Conservation (phyloP, 495 filamentous ascomycete genomes). For the Neurospora terricola region DNA sequence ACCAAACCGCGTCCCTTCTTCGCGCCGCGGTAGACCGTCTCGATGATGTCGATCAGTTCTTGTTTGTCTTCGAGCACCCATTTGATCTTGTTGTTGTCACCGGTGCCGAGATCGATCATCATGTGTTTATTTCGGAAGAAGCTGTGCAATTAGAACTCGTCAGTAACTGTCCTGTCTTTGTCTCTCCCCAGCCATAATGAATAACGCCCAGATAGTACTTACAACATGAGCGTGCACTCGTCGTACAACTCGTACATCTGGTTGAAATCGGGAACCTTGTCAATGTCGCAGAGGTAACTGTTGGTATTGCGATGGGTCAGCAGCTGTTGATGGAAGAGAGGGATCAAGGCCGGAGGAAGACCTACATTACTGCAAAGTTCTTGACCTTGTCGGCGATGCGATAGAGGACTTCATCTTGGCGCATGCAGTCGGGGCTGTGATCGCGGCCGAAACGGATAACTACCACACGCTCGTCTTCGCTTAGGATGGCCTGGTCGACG, state of each 20-base stretch:
- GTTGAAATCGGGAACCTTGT: slow-evolving; percentile 95
- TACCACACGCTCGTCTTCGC: slow-evolving; percentile 89
- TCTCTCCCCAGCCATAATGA: no score
- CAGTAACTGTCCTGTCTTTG: background rate
- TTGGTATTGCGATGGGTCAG: background rate
- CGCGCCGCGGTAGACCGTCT: slow-evolving; percentile 93
- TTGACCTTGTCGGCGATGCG: slow-evolving; percentile 79
- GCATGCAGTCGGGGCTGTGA: slow-evolving; percentile 70
- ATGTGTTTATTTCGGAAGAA: slow-evolving; percentile 99
- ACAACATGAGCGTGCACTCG: slow-evolving; percentile 54
- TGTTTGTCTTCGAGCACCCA: slow-evolving; percentile 98
- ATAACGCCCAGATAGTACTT: no score
- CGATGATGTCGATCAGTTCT: slow-evolving; percentile 96
- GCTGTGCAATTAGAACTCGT: slow-evolving; percentile 28
- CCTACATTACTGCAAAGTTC: slow-evolving; percentile 74
- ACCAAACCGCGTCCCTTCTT: slow-evolving; percentile 96
- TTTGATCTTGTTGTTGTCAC: slow-evolving; percentile 94
- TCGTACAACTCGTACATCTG: slow-evolving; percentile 82
- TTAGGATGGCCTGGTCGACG: slow-evolving; percentile 65
- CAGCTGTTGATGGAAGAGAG: background rate
- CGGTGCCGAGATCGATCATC: slow-evolving; percentile 97
- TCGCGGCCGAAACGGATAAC: slow-evolving; percentile 88
- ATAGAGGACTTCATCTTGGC: slow-evolving; percentile 89
- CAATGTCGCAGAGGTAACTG: slow-evolving; percentile 85
- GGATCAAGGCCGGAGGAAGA: background rate